A percentile compares a stretch with the other conserved stretches of the same genome.
Conservation (phyloP, 2,329 filamentous ascomycete genomes). For the Raffaelea deltoideospora region DNA sequence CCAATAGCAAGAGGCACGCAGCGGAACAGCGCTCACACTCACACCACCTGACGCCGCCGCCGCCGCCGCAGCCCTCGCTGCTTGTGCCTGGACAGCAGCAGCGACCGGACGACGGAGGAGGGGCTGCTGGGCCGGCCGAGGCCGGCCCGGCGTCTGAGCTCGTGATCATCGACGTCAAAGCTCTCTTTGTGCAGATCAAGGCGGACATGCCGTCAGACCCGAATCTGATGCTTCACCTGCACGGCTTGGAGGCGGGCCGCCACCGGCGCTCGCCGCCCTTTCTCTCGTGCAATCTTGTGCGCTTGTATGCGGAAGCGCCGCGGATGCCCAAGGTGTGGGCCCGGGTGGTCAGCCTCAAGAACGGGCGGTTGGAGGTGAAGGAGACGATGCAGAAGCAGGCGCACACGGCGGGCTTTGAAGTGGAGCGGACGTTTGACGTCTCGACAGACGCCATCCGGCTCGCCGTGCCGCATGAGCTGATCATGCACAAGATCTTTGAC, state of each 20-base stretch:
- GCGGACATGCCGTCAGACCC: slow-evolving; percentile 79
- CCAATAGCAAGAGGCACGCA: slow-evolving; percentile 2
- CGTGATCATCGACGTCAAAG: slow-evolving; percentile 67
- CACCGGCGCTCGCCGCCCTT: slow-evolving; percentile 84
- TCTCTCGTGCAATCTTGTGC: slow-evolving; percentile 57
- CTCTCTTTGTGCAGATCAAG: slow-evolving; percentile 73
- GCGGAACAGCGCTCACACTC: not conserved
- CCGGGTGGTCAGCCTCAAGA: slow-evolving; percentile 69
- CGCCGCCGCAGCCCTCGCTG: not conserved
- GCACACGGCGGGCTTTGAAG: slow-evolving; percentile 37
- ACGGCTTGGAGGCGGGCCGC: slow-evolving; percentile 64
- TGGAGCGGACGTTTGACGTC: slow-evolving; percentile 74
- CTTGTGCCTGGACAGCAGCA: no score
- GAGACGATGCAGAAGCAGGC: slow-evolving; percentile 40
- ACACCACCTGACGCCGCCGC: not conserved
- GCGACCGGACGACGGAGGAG: no score
- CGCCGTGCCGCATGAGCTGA: slow-evolving; percentile 79
- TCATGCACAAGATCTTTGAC: slow-evolving; percentile 83
- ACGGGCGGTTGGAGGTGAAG: slow-evolving; percentile 64
- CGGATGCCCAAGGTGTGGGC: slow-evolving; percentile 76
- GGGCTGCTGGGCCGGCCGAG: no score
- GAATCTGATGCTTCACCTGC: slow-evolving; percentile 80
- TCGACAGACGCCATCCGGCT: slow-evolving; percentile 74
- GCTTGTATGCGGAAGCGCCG: slow-evolving; percentile 80
- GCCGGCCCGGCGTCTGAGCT: slow-evolving; percentile 37